phyloP scores from a whole-genome alignment of 768 basidiomycete genomes.

The Trametes maxima region DNA sequence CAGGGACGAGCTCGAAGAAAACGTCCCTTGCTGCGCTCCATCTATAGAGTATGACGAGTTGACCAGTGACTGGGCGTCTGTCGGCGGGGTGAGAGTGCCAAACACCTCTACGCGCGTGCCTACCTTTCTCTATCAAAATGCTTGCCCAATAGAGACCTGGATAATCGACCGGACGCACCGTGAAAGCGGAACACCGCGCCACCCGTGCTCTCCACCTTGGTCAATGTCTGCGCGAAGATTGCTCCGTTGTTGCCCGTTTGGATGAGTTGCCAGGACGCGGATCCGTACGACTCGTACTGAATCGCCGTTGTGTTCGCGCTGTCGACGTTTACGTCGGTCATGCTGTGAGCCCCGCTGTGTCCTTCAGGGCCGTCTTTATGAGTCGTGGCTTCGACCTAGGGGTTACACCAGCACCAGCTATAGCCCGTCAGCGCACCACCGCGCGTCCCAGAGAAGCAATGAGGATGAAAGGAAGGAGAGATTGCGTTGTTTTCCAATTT shows the following conservation, averaged over 20 bases:
- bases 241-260: constrained; percentile 12
- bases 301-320: constrained; percentile 15
- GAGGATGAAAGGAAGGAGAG: too few relatives aligned
- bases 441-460: too few relatives aligned
- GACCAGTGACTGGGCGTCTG: constrained; percentile 2
- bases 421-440: too few relatives aligned
- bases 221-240: constrained; percentile 19
- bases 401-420: too few relatives aligned
- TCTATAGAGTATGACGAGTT: constrained; percentile 23
- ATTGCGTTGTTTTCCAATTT: too few relatives aligned
- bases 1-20: constrained; percentile 13
- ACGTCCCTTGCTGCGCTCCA: constrained; percentile 5
- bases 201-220: constrained; percentile 6
- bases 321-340: constrained; percentile 14
- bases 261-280: constrained; percentile 8
- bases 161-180: constrained; percentile 5
- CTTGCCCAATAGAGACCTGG: not conserved
- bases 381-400: too few relatives aligned
- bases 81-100: constrained; percentile 14
- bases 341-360: not conserved
- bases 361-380: too few relatives aligned
- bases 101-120: constrained; percentile 24
- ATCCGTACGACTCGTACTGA: constrained; percentile 13
- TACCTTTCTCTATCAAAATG: not conserved
- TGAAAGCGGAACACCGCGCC: constrained; percentile 15